Conservation (phyloP, 164 flowering plant species). For the Nymphaea colorata region DNA sequence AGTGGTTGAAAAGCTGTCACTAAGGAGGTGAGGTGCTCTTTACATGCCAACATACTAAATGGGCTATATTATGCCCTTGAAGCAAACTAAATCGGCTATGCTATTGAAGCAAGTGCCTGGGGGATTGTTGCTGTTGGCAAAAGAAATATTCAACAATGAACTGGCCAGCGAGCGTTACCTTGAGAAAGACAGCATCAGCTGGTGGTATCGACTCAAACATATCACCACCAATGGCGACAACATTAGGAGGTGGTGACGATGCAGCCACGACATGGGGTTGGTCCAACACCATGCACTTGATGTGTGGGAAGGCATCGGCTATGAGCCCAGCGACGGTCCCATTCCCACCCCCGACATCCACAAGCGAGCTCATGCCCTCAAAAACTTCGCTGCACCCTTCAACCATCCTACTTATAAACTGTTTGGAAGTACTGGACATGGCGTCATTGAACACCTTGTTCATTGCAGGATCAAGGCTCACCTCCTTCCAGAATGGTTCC, state of each 20-base stretch:
- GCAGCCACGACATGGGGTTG: slow-evolving; percentile 16
- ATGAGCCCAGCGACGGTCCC: slow-evolving; percentile 14
- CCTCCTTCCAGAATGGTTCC: too few relatives aligned
- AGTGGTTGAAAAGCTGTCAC: too few relatives aligned
- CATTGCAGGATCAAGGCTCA: too few relatives aligned
- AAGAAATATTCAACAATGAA: too few relatives aligned
- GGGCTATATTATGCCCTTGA: too few relatives aligned
- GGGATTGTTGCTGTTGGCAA: too few relatives aligned
- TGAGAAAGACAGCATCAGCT: slow-evolving; percentile 15
- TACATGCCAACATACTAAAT: too few relatives aligned
- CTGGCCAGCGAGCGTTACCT: too few relatives aligned
- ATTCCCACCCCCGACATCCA: slow-evolving; percentile 24
- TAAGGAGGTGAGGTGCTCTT: too few relatives aligned
- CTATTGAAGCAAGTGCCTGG: too few relatives aligned
- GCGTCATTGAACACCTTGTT: slow-evolving; percentile 20
- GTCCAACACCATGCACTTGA: slow-evolving; percentile 16
- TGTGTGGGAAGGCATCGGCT: slow-evolving; percentile 17
- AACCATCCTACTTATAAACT: slow-evolving; percentile 6
- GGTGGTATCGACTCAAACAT: slow-evolving; percentile 14
- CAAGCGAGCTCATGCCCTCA: slow-evolving; percentile 9
- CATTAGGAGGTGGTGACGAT: slow-evolving; percentile 7
- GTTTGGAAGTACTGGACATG: slow-evolving; percentile 17
- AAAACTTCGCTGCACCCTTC: slow-evolving; percentile 9
- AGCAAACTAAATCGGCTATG: too few relatives aligned
- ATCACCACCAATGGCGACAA: slow-evolving; percentile 9